Percentiles rank a stretch among this genome's conserved stretches.
phyloP scores from a whole-genome alignment of 192 early-diverging fungal genomes.

The Entophlyctis helioformis region DNA sequence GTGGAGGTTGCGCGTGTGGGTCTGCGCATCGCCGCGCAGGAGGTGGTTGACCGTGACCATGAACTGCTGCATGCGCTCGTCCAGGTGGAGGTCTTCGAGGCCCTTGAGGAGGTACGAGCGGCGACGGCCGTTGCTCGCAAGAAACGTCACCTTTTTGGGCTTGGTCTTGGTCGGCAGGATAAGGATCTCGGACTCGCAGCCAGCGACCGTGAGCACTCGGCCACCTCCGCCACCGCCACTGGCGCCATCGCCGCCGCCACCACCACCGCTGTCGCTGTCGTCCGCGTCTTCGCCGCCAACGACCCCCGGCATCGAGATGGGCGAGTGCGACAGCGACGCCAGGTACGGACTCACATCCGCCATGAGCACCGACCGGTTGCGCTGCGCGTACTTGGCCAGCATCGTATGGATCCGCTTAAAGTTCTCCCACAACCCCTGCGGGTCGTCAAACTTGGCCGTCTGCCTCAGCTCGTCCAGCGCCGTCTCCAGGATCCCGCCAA shows the following conservation, averaged over 20 bases:
- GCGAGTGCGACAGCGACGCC: conserved; percentile 23
- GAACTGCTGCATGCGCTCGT: conserved; percentile 84
- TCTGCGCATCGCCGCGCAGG: conserved; percentile 38
- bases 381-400: conserved; percentile 40
- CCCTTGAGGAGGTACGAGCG: conserved; percentile 85
- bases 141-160: conserved; percentile 70
- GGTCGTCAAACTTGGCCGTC: conserved; percentile 23
- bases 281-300: too few species aligned
- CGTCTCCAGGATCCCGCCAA: conserved; percentile 35
- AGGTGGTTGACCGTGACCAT: conserved; percentile 49
- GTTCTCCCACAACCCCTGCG: conserved; percentile 40
- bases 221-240: too few species aligned
- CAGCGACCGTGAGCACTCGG: conserved; percentile 24
- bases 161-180: conserved; percentile 81
- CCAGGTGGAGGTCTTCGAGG: conserved; percentile 81
- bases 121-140: conserved; percentile 36
- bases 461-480: conserved; percentile 33
- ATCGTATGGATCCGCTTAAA: conserved; percentile 50
- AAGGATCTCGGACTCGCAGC: conserved; percentile 35
- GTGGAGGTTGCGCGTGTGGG: conserved; percentile 16
- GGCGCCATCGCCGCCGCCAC: too few species aligned
- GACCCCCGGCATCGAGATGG: conserved; percentile 38
- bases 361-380: conserved; percentile 35
- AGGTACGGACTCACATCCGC: conserved; percentile 50
- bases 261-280: too few species aligned